phyloP scores from a whole-genome alignment of 495 filamentous ascomycete species.

The Elasticomyces elasticus region DNA sequence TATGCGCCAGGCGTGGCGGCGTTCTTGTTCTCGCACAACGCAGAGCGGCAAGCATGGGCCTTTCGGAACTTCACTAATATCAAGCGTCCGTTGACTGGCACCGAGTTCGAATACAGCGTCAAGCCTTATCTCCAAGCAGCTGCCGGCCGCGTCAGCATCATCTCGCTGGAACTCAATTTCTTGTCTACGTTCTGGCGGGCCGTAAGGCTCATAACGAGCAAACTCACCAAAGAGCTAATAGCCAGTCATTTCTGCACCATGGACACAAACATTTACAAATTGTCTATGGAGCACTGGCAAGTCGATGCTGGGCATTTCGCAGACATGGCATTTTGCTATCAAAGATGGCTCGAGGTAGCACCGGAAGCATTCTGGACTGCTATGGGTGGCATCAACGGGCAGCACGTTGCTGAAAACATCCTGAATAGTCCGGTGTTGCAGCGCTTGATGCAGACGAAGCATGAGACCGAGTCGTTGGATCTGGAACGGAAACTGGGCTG shows the following conservation, averaged over 20 bases:
- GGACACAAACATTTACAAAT: conserved; percentile 65
- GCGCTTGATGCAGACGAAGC: conserved; percentile 43
- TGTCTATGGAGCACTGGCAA: conserved; percentile 65
- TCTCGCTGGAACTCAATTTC: conserved; percentile 35
- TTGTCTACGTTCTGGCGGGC: conserved; percentile 66
- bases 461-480: conserved; percentile 44
- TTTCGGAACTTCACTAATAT: conserved; percentile 54
- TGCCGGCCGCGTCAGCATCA: conserved; percentile 34
- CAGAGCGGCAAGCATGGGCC: conserved; percentile 55
- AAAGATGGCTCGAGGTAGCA: conserved; percentile 58
- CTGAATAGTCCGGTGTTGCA: conserved; percentile 62
- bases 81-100: conserved; percentile 43
- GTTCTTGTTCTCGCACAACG: conserved; percentile 65
- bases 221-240: conserved; percentile 63
- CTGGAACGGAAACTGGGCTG: conserved; percentile 57
- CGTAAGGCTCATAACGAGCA: conserved; percentile 56
- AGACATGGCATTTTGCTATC: conserved; percentile 55
- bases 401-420: conserved; percentile 63
- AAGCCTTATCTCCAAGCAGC: conserved; percentile 48
- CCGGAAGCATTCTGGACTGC: conserved; percentile 77
- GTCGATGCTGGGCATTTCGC: conserved; percentile 50
- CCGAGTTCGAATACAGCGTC: conserved; percentile 78
- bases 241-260: conserved; percentile 66
- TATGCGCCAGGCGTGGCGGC: conserved; percentile 67
- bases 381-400: conserved; percentile 65